Base-by-base conservation (phyloP, 2,329 filamentous ascomycete species). In the Colletotrichum tanaceti region DNA sequence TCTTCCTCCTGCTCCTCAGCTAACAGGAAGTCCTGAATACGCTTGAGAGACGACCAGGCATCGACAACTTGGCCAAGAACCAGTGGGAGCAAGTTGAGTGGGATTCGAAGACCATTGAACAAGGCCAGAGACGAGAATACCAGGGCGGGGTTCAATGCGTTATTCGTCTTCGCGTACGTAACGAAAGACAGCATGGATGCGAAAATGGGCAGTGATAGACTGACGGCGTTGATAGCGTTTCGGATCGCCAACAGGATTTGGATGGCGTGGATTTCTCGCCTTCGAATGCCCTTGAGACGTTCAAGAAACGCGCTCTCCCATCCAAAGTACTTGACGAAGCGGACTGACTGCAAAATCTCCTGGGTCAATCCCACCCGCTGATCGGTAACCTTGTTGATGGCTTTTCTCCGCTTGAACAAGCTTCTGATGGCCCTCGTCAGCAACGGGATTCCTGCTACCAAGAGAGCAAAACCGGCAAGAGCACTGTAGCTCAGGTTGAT, bases 151-250 rank as follows among this genome's bases (percentile, higher is more conserved):
- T 88, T 83, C 20, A 98, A 85, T 35, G 79, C 78, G 73, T 94
- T 90, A 66, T 91, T 84, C 1, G 89, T 86, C 44, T 90, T 79
- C 1, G 89, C 90, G 74, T 89, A 91, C 0, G 93, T 95, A 79
- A 98, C 95, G 78, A 98, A 98, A 0, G 95, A 89, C 47, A 98
- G 79, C 93, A 98, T 98, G 1, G 94, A 97, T 0, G 95, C 94
- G 73, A 98, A 98, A 61, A 97, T 92, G 7, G 96, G 95, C 75
- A 97, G 86, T 0, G 93, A 91, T 86, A 97, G 88, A 75, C 92
- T 92, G 58, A 96, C 84, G 14, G 93, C 91, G 78, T 94, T 91
- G 81, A 97, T 93, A 49, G 86, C 93, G 77, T 97, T 97, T 73
- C 94, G 88, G 72, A 97, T 93, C 1, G 92, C 89, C 35, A 98